Base-by-base conservation (phyloP, 345 rosid species). In the Eucalyptus erythrocorys region DNA sequence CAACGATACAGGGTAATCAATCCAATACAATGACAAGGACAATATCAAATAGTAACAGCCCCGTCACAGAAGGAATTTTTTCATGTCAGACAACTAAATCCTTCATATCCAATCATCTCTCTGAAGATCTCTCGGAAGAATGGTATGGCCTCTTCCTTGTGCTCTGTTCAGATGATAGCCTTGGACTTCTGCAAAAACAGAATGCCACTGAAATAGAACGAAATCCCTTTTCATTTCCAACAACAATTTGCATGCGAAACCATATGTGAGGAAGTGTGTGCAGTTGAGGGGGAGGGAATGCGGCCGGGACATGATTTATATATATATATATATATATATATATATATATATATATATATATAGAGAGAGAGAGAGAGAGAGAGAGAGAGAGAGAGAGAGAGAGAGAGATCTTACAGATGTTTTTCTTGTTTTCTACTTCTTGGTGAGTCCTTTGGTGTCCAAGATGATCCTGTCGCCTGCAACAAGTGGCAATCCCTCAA, bases 401-500 rank as follows among this genome's bases (percentile, higher is more conserved):
- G 42, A 53, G 68, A 37, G 85, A 42, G 85, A 85, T 89, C 95
- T 93, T 94, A 97, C 99, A 85, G 88, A 89, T 94, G 92, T 68
- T 92, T 93, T 30, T 92, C 94, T 43, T 91, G 91, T 87, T 91
- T 93, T 88, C 89, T 93, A 92, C 91, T 93, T 87, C 91, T 88
- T 80, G 97, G 92, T 34, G 93, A 92, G 88, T 93, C 97, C 64
- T 92, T 92, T 86, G 89, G 90, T 51, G 89, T 81, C 64, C 47
- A 88, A 85, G 95, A 94, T 88, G 92, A 91, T 85, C 92, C 91
- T 87, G 89, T 93, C 55, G 87, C 94, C 99, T 96, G 93, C 90
- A 88, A 89, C 85, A 53, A 87, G 87, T n/a, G 48, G 24, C n/a
- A 49, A 40, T 76, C 47, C 84, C 47, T 76, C 47, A 40, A 22